Percentiles rank a stretch among this genome's conserved stretches.
These are phyloP conservation scores for Marasmius sp. DNA, from an alignment of 1,284 basidiomycete species.

Conservation along the genomic window DNA sequence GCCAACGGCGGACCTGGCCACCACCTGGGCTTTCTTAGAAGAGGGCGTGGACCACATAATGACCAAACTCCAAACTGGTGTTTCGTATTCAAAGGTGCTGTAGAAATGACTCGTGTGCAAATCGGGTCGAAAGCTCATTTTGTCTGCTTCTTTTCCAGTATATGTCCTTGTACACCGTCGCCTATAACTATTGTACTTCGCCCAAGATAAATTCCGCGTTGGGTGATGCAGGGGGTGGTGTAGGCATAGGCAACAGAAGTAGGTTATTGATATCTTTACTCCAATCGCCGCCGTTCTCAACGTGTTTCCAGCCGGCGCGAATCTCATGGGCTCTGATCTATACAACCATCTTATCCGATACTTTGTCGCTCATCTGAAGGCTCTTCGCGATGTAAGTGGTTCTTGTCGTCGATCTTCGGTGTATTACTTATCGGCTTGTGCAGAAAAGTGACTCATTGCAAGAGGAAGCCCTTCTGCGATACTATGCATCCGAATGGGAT, in stretches of 20 bases:
- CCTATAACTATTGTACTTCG: slow-evolving; percentile 97
- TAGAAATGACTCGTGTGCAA: no score
- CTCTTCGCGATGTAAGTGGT: slow-evolving; percentile 56
- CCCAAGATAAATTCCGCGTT: slow-evolving; percentile 67
- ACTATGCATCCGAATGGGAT: slow-evolving; percentile 94
- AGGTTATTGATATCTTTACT: slow-evolving; percentile 28
- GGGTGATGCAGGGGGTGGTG: slow-evolving; percentile 29
- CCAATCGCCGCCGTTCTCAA: slow-evolving; percentile 19
- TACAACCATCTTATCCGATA: slow-evolving; percentile 88
- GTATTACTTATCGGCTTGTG: neutral
- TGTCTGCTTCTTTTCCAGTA: slow-evolving; percentile 42
- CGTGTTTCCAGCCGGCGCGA: slow-evolving; percentile 68
- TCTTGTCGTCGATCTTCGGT: neutral
- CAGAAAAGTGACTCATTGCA: slow-evolving; percentile 70
- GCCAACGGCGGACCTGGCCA: slow-evolving; percentile 61
- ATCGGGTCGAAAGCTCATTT: neutral
- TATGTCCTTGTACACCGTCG: slow-evolving; percentile 90
- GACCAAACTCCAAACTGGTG: slow-evolving; percentile 85
- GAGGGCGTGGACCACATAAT: slow-evolving; percentile 91
- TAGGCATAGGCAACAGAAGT: slow-evolving; percentile 55
- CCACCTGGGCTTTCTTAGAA: slow-evolving; percentile 88
- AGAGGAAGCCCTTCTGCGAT: slow-evolving; percentile 87
- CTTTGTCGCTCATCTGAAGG: slow-evolving; percentile 75
- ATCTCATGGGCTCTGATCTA: slow-evolving; percentile 89
- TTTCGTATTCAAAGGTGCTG: slow-evolving; percentile 74